Conservation (phyloP, 352 stramenopile species). For the Halophytophthora batemanensis region DNA sequence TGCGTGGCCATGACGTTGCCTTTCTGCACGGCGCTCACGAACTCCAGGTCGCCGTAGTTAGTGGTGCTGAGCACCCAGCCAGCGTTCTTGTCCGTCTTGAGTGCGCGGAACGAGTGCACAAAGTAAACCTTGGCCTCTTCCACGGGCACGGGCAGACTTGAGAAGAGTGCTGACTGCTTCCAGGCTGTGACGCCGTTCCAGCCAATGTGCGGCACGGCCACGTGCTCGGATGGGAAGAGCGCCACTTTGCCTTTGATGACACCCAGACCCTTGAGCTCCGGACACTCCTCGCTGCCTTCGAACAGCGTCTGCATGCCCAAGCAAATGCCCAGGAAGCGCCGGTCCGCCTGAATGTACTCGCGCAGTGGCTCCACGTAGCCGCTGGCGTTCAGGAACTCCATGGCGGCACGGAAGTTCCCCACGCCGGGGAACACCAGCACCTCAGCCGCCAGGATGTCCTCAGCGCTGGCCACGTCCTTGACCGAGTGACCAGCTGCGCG, state of each 20-base stretch:
- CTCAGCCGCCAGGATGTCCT: slow-evolving; percentile 90
- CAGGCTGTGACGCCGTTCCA: slow-evolving; percentile 95
- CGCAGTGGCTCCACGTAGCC: slow-evolving; percentile 89
- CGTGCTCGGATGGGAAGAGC: slow-evolving; percentile 79
- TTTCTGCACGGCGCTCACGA: slow-evolving; percentile 93
- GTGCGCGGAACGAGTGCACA: slow-evolving; percentile 95
- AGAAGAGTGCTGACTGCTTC: slow-evolving; percentile 81
- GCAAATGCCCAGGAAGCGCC: slow-evolving; percentile 97
- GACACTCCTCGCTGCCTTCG: slow-evolving; percentile 93
- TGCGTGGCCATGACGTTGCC: slow-evolving; percentile 97
- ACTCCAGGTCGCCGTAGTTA: slow-evolving; percentile 92
- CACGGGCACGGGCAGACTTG: slow-evolving; percentile 31
- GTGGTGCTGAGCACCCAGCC: slow-evolving; percentile 95
- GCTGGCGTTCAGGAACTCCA: slow-evolving; percentile 90
- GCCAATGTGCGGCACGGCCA: slow-evolving; percentile 95
- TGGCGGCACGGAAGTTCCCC: slow-evolving; percentile 84
- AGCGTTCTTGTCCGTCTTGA: slow-evolving; percentile 67
- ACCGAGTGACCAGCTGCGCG: slow-evolving; percentile 84
- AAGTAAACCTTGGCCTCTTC: slow-evolving; percentile 91
- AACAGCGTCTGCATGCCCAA: slow-evolving; percentile 99
- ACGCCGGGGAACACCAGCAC: slow-evolving; percentile 87
- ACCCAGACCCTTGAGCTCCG: slow-evolving; percentile 84
- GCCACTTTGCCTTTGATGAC: slow-evolving; percentile 92
- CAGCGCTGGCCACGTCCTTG: slow-evolving; percentile 80
- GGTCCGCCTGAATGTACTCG: slow-evolving; percentile 79